phyloP scores from a whole-genome alignment of 345 rosid genomes.

The Arabidopsis thaliana region TAIR10.1 NC_003076.8:20488001-20488500 shows the following conservation, averaged over 20 bases:
- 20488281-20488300: constrained; percentile 94
- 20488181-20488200: background rate
- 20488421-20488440: constrained; percentile 5
- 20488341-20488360: constrained; percentile 68
- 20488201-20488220: constrained; percentile 12
- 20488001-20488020: constrained; percentile 67
- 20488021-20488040: constrained; percentile 61
- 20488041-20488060: constrained; percentile 79
- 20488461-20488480: constrained; percentile 75
- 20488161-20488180: background rate
- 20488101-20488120: constrained; percentile 93
- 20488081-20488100: constrained; percentile 95
- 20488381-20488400: background rate
- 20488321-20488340: constrained; percentile 76
- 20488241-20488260: constrained; percentile 85
- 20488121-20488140: constrained; percentile 84
- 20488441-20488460: constrained; percentile 84
- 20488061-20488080: constrained; percentile 82
- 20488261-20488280: constrained; percentile 84
- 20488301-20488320: constrained; percentile 66
- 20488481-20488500: constrained; percentile 97
- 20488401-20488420: background rate
- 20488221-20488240: constrained; percentile 97
- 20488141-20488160: background rate
- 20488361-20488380: constrained; percentile 13